phyloP scores from a whole-genome alignment of 2,329 filamentous ascomycete species.

The Fusarium decemcellulare region DNA sequence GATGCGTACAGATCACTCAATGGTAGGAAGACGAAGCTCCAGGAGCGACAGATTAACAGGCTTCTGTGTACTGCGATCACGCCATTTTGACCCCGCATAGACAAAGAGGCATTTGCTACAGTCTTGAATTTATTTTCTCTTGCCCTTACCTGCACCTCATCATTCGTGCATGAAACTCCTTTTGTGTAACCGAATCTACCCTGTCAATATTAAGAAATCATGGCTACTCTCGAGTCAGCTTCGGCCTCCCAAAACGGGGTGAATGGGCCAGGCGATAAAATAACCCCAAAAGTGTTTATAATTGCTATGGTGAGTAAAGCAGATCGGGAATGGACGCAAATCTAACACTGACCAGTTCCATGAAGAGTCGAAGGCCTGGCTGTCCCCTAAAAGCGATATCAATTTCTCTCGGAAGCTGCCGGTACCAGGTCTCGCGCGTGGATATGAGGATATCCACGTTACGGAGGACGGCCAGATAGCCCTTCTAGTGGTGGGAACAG shows the following conservation, averaged over 20 bases:
- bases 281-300: slow-evolving; percentile 28
- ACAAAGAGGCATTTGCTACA: no score
- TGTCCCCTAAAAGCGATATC: slow-evolving; percentile 14
- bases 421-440: slow-evolving; percentile 28
- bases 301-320: slow-evolving; percentile 24
- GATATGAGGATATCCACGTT: slow-evolving; percentile 27
- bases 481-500: slow-evolving; percentile 33
- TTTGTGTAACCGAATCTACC: no score
- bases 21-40: no score
- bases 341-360: slow-evolving; percentile 16
- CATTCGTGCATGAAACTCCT: no score
- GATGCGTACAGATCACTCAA: no score
- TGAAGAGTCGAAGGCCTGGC: slow-evolving; percentile 30
- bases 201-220: neutral
- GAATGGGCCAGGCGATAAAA: neutral
- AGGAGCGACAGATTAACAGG: neutral
- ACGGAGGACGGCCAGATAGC: slow-evolving; percentile 17
- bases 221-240: neutral
- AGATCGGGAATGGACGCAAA: fast-evolving
- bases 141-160: no score
- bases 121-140: no score
- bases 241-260: neutral
- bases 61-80: neutral
- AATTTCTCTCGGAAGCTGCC: slow-evolving; percentile 26
- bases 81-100: neutral